Percentiles rank a stretch among this genome's conserved stretches.
phyloP scores from a whole-genome alignment of 352 stramenopile species.

The Globisporangium paddicum region DNA sequence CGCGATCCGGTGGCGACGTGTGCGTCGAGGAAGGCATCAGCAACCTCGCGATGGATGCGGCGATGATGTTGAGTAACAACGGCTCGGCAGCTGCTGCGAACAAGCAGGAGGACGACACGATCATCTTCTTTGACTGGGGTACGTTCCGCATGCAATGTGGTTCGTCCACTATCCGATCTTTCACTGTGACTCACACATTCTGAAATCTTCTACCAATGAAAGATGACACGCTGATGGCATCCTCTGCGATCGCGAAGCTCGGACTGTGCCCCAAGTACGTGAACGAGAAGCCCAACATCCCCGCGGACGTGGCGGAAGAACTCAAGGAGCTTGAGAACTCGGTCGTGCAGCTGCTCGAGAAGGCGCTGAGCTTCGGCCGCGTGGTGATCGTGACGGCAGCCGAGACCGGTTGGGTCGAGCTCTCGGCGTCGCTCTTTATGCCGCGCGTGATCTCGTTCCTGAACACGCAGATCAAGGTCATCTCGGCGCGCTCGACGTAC shows the following conservation, averaged over 20 bases:
- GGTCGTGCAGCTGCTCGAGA: slow-evolving; percentile 71
- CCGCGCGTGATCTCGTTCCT: slow-evolving; percentile 75
- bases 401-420: slow-evolving; percentile 87
- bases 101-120: slow-evolving; percentile 49
- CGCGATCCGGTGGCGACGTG: slow-evolving; percentile 36
- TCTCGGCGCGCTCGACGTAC: slow-evolving; percentile 89
- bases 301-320: slow-evolving; percentile 60
- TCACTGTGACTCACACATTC: slow-evolving; percentile 1
- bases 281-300: slow-evolving; percentile 78
- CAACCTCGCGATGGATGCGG: slow-evolving; percentile 42
- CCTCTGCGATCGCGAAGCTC: slow-evolving; percentile 72
- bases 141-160: slow-evolving; percentile 13
- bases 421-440: slow-evolving; percentile 86
- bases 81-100: slow-evolving; percentile 16
- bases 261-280: slow-evolving; percentile 82
- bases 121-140: slow-evolving; percentile 89
- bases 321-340: slow-evolving; percentile 72
- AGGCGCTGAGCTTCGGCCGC: slow-evolving; percentile 62
- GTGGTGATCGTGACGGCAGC: slow-evolving; percentile 89
- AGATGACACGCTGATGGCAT: slow-evolving; percentile 84
- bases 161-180: neutral
- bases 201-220: neutral
- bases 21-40: slow-evolving; percentile 58
- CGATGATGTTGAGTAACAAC: slow-evolving; percentile 16
- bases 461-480: slow-evolving; percentile 77